phyloP scores from a whole-genome alignment of 164 flowering plant species.

The Aristolochia californica region DNA sequence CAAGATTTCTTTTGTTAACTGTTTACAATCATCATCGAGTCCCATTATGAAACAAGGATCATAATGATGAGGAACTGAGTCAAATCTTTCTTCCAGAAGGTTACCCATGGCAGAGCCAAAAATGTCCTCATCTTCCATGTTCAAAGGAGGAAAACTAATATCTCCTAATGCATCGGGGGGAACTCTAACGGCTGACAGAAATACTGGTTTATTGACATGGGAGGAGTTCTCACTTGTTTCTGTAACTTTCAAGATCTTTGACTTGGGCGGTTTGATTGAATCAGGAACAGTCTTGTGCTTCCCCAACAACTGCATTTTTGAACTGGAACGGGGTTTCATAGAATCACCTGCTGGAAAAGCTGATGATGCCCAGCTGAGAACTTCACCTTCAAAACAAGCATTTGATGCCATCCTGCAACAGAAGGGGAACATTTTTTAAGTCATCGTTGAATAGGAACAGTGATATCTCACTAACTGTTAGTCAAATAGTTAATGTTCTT shows the following conservation, averaged over 20 bases:
- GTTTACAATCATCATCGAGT: conserved; percentile 36
- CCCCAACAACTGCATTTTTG: conserved; percentile 42
- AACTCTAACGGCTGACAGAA: conserved; percentile 9
- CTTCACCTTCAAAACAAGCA: conserved; percentile 38
- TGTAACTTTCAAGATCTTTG: conserved; percentile 28
- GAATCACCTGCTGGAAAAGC: conserved; percentile 43
- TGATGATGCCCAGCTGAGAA: conserved; percentile 39
- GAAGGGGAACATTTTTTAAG: background rate
- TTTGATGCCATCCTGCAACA: conserved; percentile 40
- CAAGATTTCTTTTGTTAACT: conserved; percentile 19
- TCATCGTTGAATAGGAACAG: background rate
- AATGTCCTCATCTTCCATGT: conserved; percentile 7
- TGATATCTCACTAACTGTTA: background rate
- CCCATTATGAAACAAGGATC: conserved; percentile 25
- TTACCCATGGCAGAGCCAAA: conserved; percentile 7
- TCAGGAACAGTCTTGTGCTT: conserved; percentile 66
- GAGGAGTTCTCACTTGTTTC: conserved; percentile 26
- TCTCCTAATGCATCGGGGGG: conserved; percentile 12
- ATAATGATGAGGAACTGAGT: conserved; percentile 23
- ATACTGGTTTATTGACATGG: conserved; percentile 10
- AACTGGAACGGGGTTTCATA: conserved; percentile 28
- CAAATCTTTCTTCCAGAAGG: conserved; percentile 13
- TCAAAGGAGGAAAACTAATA: conserved; percentile 1
- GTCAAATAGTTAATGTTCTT: background rate
- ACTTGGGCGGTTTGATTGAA: conserved; percentile 34